Evolutionary conservation across 2,329 filamentous ascomycete genomes (phyloP), one percentile per base, ranked within the genome.

Genomic region (Zalaria obscura): DNA sequence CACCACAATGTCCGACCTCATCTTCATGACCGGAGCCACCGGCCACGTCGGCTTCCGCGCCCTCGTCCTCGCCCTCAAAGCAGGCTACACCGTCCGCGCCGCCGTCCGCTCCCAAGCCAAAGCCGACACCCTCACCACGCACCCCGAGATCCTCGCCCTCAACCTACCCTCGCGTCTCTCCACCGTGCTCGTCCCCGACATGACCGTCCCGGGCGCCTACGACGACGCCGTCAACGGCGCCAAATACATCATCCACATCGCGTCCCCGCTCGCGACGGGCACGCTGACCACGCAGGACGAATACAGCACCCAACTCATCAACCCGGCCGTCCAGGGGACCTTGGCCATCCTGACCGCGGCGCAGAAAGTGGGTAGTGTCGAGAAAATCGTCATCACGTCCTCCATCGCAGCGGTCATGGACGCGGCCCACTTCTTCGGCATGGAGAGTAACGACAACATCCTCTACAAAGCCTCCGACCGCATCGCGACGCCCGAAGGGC

Each of bases 321-420:
- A 45, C 5, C 48, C 52, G 3, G 53, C 52, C 18, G 49, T 67
- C 25, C 51, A 57, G 40, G 60, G 60, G n/a, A 66, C 60, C 1
- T 39, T 55, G 3, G 52, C 51, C 4, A 55, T 68, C 9, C 52
- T 69, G 2, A 46, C 58, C 25, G 53, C 63, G 1, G 65, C 64
- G 2, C 37, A 50, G 11, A 59, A 58, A 40, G 44, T 41, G 7
- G 46, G 51, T 2, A 55, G 50, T 0, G 54, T 69, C 25, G 53
- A 58, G 40, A 55, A 60, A 6, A 48, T 69, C 9, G 58, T 68
- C 18, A 62, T 70, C 41, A 68, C 66, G 7, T 47, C 46, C n/a
- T 54, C 50, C 34, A 40, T 47, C 33, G 43, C 45, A 27, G 37
- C 35, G 10, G 32, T 33, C 25, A 36, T 35, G 31, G 34, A 27